Percentiles rank a stretch among this genome's conserved stretches.
Evolutionary conservation across 176 grass and related monocot genomes (phyloP).

Genomic region (Aegilops bicornis): DNA sequence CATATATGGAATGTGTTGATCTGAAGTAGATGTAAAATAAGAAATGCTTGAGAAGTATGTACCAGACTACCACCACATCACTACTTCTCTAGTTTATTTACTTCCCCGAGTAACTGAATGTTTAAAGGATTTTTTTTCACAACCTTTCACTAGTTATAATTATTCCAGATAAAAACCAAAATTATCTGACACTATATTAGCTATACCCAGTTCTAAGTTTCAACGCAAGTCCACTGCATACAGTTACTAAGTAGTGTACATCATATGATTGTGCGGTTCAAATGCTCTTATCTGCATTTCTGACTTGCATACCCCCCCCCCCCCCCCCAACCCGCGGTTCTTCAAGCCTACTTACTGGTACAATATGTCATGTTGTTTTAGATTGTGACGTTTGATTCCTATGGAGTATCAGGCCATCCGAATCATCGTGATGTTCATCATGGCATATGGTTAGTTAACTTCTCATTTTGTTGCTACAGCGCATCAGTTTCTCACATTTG

Average conservation of each 20-base stretch:
- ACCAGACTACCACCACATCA: background rate
- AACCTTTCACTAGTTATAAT: background rate
- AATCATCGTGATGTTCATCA: conserved; percentile 86
- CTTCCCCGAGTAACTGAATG: background rate
- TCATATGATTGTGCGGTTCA: background rate
- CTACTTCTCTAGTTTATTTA: background rate
- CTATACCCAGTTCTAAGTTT: background rate
- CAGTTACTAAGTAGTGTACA: background rate
- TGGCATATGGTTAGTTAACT: conserved; percentile 59
- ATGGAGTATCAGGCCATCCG: conserved; percentile 85
- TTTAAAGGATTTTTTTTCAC: background rate
- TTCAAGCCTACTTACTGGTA: background rate
- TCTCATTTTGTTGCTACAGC: background rate
- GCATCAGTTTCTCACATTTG: background rate
- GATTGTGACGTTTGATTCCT: conserved; percentile 82
- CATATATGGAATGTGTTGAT: background rate
- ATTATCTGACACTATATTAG: background rate
- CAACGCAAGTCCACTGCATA: background rate
- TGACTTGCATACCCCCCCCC: too few species aligned
- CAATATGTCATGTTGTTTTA: conserved; percentile 19
- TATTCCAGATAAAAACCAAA: background rate
- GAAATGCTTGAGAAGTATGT: background rate
- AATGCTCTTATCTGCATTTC: background rate
- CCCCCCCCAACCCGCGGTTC: too few species aligned
- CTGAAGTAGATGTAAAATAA: background rate